Evolutionary conservation across 495 filamentous ascomycete species (phyloP).

Genomic region (Pseudoneurospora amorphoporcata): DNA sequence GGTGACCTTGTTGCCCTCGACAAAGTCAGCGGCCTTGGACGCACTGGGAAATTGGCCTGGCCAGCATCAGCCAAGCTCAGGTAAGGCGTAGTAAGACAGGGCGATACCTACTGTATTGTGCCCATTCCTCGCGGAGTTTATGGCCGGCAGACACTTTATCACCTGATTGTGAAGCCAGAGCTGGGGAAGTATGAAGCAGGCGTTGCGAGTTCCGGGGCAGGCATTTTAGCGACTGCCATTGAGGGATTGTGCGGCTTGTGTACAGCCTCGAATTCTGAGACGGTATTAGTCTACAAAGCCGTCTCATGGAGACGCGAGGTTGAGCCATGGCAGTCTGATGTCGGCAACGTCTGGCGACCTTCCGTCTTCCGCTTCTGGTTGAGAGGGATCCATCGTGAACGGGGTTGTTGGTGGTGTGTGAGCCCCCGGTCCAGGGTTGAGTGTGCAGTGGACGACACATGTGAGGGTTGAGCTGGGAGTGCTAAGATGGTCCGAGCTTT

Average conservation of each 20-base stretch:
- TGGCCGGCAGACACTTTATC: not conserved
- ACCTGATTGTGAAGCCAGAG: not conserved
- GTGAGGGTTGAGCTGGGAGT: not conserved
- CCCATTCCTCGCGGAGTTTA: conserved; percentile 18
- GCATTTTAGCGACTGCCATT: not conserved
- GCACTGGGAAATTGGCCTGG: conserved; percentile 44
- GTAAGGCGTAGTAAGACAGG: not conserved
- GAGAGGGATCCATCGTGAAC: not conserved
- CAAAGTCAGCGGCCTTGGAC: conserved; percentile 28
- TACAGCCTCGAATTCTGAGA: not conserved
- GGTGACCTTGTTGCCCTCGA: conserved; percentile 39
- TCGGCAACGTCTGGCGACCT: not conserved
- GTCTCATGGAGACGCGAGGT: conserved; percentile 13
- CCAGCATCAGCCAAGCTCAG: conserved; percentile 1
- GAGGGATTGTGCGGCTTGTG: not conserved
- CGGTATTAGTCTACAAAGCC: conserved; percentile 7
- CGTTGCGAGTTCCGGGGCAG: conserved; percentile 1
- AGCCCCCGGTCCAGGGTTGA: not conserved
- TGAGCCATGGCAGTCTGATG: conserved; percentile 12
- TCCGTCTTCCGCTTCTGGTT: not conserved
- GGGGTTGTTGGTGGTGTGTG: not conserved
- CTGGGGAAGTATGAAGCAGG: conserved; percentile 4
- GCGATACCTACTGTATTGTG: conserved; percentile 16
- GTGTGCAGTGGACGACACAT: not conserved
- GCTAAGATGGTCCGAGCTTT: not conserved